Base-by-base conservation (phyloP, 306 rosid species). In the Sphenostylis stenocarpa region DNA sequence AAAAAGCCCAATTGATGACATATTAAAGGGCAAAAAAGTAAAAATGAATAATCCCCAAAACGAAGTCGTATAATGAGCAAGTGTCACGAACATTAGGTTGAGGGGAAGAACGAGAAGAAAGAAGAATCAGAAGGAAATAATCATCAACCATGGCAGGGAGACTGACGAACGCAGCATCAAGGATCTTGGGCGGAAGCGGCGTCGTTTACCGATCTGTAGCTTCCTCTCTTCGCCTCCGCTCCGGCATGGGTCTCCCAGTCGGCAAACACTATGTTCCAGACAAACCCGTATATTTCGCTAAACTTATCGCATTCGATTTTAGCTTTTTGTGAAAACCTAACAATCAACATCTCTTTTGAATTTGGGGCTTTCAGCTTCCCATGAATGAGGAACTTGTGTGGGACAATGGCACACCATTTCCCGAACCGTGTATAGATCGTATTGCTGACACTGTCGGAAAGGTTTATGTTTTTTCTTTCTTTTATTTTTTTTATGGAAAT, bases 391-490 rank as follows among this genome's bases (percentile, higher is more conserved):
- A 96, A 80, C 87, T 92, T 75, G n/a, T 82, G 72, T 96, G 98
- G 97, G 99, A 96, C 83, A 92, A 96, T 26, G 98, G 99, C 29
- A 96, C 97, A 60, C 20, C 91, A 44, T 91, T 84, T 80, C 99
- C 99, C 10, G 98, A 96, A 79, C 99, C 99, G 47, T 96, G 98
- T 51, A 89, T 92, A 8, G 98, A 96, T 89, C 98, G 99, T 20
- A 92, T 92, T 70, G 98, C 99, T 14, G 97, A 96, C 63, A 92
- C 99, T 0, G 88, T 96, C 4, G 99, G 99, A 70, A 89, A 92
- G 96, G 97, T 85, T 70, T 38, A 4, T 38, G 7, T 5, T 10
- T 33, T 61, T 15, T 69, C 28, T 15, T 23, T 7, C 2, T 8
- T 41, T 7, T 39, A 1, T 53, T 53, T 13, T 68, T 34, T 16